phyloP scores from a whole-genome alignment of 2,329 filamentous ascomycete species.

The Cladobotryum mycophilum region DNA sequence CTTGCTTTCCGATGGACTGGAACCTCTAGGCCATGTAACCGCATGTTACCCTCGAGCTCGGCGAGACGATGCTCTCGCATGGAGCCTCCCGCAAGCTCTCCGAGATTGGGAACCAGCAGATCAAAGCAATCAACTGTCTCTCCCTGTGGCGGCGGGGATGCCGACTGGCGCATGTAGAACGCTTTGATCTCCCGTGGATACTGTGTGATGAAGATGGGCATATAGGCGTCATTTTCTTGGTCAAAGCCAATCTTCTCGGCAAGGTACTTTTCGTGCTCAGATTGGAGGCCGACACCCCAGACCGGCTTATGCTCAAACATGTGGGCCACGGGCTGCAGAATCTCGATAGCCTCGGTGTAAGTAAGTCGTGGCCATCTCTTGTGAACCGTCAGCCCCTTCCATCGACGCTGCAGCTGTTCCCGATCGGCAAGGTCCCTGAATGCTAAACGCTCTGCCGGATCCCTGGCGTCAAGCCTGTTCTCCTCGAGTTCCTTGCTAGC shows the following conservation, averaged over 20 bases:
- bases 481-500: slow-evolving; percentile 39
- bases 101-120: slow-evolving; percentile 75
- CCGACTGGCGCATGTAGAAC: slow-evolving; percentile 59
- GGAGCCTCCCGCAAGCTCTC: slow-evolving; percentile 82
- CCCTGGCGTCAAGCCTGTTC: slow-evolving; percentile 29
- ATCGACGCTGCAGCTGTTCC: slow-evolving; percentile 56
- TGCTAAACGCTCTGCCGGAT: slow-evolving; percentile 35
- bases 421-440: slow-evolving; percentile 38
- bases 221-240: slow-evolving; percentile 37
- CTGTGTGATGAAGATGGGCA: slow-evolving; percentile 85
- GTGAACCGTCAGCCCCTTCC: slow-evolving; percentile 56
- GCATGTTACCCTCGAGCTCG: slow-evolving; percentile 65
- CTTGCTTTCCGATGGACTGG: slow-evolving; percentile 23
- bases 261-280: slow-evolving; percentile 88
- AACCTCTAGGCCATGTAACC: slow-evolving; percentile 54
- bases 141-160: slow-evolving; percentile 22
- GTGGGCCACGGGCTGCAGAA: slow-evolving; percentile 54
- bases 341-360: slow-evolving; percentile 69
- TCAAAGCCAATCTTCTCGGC: slow-evolving; percentile 57
- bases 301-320: slow-evolving; percentile 62
- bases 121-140: slow-evolving; percentile 84
- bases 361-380: slow-evolving; percentile 71
- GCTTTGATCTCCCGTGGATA: slow-evolving; percentile 88
- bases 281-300: slow-evolving; percentile 71
- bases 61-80: slow-evolving; percentile 76